A percentile compares a stretch with the other conserved stretches of the same genome.
Evolutionary conservation across 2,329 filamentous ascomycete species (phyloP).

Genomic region (Chaetothyriales sp.): DNA sequence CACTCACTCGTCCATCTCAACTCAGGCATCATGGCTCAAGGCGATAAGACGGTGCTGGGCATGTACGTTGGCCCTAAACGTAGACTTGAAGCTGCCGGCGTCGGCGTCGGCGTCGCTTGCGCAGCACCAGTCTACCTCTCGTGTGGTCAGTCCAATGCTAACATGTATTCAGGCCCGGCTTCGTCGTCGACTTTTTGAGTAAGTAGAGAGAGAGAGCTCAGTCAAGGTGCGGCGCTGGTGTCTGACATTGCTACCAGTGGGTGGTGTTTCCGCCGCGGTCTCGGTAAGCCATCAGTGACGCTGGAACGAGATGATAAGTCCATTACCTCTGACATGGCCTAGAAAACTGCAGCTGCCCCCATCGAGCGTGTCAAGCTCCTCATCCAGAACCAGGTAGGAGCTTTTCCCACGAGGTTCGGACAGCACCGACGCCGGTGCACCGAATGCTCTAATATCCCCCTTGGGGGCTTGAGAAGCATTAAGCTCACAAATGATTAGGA

Average conservation of each 20-base stretch:
- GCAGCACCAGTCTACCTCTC: constrained; percentile 7
- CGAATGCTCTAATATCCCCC: not conserved
- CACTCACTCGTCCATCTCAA: constrained; percentile 21
- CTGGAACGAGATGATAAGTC: not conserved
- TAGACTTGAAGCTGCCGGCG: constrained; percentile 2
- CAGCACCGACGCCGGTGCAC: not conserved
- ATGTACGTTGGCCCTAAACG: constrained; percentile 1
- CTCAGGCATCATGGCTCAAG: constrained; percentile 36
- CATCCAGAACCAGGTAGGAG: constrained; percentile 98
- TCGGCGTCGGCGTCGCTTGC: not conserved
- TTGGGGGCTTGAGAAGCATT: not conserved
- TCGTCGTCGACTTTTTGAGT: constrained; percentile 98
- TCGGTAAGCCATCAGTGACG: constrained; percentile 36
- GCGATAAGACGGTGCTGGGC: constrained; percentile 41
- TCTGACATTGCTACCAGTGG: constrained; percentile 51
- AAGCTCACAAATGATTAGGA: constrained; percentile 46
- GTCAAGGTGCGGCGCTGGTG: constrained; percentile 27
- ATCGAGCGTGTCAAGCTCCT: constrained; percentile 99
- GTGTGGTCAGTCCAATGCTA: constrained; percentile 8
- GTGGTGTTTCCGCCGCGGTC: constrained; percentile 99
- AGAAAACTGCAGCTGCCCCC: constrained; percentile 95
- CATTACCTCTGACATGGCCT: constrained; percentile 6
- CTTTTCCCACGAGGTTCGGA: constrained; percentile 1
- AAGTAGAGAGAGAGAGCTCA: constrained; percentile 39
- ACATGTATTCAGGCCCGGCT: constrained; percentile 49